These are phyloP conservation scores for Esteya vermicola DNA, from an alignment of 2,329 filamentous ascomycete species.

Conservation along the genomic window DNA sequence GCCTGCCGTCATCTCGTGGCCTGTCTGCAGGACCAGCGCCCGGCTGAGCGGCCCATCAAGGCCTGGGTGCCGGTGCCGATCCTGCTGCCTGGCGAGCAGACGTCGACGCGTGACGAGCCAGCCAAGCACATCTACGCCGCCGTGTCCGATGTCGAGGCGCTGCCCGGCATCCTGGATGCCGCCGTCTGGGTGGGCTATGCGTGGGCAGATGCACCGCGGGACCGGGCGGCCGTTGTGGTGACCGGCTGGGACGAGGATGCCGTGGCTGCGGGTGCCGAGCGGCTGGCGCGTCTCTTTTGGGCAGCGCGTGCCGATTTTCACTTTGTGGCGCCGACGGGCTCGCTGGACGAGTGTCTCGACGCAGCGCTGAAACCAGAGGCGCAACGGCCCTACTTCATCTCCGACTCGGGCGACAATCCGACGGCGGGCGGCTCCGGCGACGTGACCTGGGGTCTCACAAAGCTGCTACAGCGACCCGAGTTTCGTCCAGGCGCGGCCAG, in stretches of 20 bases:
- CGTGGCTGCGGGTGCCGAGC: slow-evolving; percentile 25
- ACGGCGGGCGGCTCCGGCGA: slow-evolving; percentile 40
- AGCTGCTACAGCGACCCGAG: slow-evolving; percentile 28
- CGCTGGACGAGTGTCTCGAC: slow-evolving; percentile 31
- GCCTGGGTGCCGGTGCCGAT: slow-evolving; percentile 38
- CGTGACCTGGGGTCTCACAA: slow-evolving; percentile 34
- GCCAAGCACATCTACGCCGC: slow-evolving; percentile 34
- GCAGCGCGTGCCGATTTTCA: slow-evolving; percentile 27
- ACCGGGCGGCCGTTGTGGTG: slow-evolving; percentile 32
- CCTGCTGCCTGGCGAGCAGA: slow-evolving; percentile 38
- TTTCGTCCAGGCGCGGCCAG: slow-evolving; percentile 14
- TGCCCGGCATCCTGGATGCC: slow-evolving; percentile 30
- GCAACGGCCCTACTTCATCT: slow-evolving; percentile 35
- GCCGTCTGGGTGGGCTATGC: slow-evolving; percentile 42
- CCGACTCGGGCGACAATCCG: slow-evolving; percentile 40
- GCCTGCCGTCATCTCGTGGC: slow-evolving; percentile 33
- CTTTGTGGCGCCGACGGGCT: slow-evolving; percentile 37
- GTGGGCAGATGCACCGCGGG: slow-evolving; percentile 40
- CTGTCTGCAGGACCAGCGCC: slow-evolving; percentile 14
- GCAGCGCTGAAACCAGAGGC: slow-evolving; percentile 24
- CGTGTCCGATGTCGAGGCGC: slow-evolving; percentile 26
- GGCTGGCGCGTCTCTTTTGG: slow-evolving; percentile 33
- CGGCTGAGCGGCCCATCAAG: slow-evolving; percentile 26
- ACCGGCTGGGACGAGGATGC: slow-evolving; percentile 32
- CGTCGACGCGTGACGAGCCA: slow-evolving; percentile 36